These are phyloP conservation scores for Tetragonia tetragonoides DNA, from an alignment of 148 eudicot genomes.

Conservation along the genomic window DNA sequence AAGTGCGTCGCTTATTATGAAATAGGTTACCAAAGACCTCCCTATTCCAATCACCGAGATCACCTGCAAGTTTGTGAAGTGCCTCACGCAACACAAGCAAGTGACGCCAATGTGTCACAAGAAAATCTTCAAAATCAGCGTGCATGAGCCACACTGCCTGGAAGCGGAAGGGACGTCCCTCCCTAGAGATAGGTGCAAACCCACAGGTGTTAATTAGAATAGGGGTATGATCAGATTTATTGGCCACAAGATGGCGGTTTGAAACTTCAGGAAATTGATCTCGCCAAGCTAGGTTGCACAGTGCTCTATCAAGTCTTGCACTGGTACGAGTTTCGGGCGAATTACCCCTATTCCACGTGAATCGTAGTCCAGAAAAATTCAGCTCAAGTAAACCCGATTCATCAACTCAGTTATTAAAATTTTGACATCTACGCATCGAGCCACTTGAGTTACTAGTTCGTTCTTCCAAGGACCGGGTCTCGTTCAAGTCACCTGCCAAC, in stretches of 20 bases:
- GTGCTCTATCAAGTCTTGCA: neutral
- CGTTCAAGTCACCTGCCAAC: too few relatives aligned
- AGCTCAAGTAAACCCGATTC: neutral
- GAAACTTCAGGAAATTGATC: neutral
- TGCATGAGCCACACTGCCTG: slow-evolving; percentile 8
- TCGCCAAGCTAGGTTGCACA: neutral
- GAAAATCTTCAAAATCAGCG: neutral
- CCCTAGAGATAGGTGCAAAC: neutral
- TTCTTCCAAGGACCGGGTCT: too few relatives aligned
- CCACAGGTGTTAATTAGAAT: neutral
- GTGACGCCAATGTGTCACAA: neutral
- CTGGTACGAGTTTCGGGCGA: neutral
- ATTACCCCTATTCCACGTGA: neutral
- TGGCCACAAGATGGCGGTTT: neutral
- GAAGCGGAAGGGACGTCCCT: neutral
- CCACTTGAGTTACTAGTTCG: too few relatives aligned
- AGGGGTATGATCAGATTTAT: neutral
- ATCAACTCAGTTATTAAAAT: too few relatives aligned
- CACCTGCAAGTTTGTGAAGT: neutral
- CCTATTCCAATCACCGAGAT: neutral
- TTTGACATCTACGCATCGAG: too few relatives aligned
- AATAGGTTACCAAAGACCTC: slow-evolving; percentile 15
- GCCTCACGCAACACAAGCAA: neutral
- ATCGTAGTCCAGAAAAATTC: neutral
- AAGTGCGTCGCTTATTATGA: neutral